Base-by-base conservation (phyloP, 2,329 filamentous ascomycete genomes). In the Hypoxylon sp. region DNA sequence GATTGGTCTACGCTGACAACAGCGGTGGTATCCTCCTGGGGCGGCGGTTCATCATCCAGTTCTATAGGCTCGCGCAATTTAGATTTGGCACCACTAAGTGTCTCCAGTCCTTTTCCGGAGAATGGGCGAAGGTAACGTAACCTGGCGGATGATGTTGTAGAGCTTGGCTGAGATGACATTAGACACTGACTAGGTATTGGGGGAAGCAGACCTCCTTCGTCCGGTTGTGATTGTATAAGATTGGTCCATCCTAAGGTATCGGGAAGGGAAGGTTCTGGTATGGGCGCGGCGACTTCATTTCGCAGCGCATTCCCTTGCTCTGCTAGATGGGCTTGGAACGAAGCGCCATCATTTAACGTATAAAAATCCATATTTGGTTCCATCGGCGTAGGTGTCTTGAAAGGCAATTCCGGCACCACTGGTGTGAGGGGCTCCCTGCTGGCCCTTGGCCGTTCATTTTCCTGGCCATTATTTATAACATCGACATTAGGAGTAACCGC, bases 181-280 rank as follows among this genome's bases (percentile, higher is more conserved):
- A 80, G 61, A 52, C 75, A 81, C 59, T 81, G 78, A 11, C 77
- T 71, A 21, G 78, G 78, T 32, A 78, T 76, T 3, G 77, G 75
- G 4, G 78, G 75, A 32, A 78, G 63, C 4, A 68, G 58, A 27
- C 60, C 63, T 34, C 40, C 42, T 46, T 63, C 68, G 23, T 68
- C 68, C 11, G 69, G 62, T 15, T 73, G 71, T 5, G 76, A 74
- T 51, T 73, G 73, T 32, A 74, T 55, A 15, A 73, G 63, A 13
- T 75, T 73, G 16, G 69, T 70, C 80, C 79, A 84, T 62, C 72
- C 73, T 55, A 82, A 66, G 3, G 81, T 84, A 69, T 85, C 82
- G 11, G 81, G 81, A 52, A 85, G 69, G 3, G 77, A 78, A 23
- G 68, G 68, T n/a, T 73, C 70, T 7, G 66, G 66, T 8, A 56